These are phyloP conservation scores for Cercospora beticola DNA, from an alignment of 2,329 filamentous ascomycete species.

Conservation along the genomic window DNA sequence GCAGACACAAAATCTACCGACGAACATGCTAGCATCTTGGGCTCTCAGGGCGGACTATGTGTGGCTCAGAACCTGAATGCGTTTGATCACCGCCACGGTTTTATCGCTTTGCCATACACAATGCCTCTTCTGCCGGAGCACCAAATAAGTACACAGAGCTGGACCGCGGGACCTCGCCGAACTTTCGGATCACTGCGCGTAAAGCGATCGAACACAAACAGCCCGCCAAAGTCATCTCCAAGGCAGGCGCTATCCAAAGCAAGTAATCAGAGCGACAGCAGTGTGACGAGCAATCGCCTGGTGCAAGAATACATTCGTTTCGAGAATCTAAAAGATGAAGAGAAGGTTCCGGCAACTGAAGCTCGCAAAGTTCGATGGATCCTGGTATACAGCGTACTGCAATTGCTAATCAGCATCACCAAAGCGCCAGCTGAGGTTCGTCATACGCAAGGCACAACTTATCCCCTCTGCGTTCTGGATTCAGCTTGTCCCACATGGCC, in stretches of 20 bases:
- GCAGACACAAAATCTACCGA: conserved; percentile 58
- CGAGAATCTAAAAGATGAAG: conserved; percentile 61
- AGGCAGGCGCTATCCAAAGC: conserved; percentile 55
- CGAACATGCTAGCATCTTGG: conserved; percentile 27
- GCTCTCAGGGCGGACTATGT: conserved; percentile 66
- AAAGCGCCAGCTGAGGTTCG: conserved; percentile 61
- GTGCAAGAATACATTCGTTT: conserved; percentile 69
- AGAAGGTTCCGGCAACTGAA: conserved; percentile 62
- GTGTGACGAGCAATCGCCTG: conserved; percentile 49
- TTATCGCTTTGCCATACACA: conserved; percentile 61
- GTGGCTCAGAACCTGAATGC: conserved; percentile 65
- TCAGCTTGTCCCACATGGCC: conserved; percentile 44
- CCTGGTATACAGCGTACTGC: conserved; percentile 69
- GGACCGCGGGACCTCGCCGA: conserved; percentile 30
- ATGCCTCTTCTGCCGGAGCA: conserved; percentile 64
- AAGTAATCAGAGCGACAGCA: conserved; percentile 46
- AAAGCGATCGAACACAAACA: not conserved
- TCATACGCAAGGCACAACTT: conserved; percentile 57
- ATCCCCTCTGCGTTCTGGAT: conserved; percentile 56
- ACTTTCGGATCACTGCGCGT: conserved; percentile 13
- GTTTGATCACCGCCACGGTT: conserved; percentile 64
- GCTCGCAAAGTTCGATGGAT: conserved; percentile 78
- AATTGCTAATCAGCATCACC: conserved; percentile 67
- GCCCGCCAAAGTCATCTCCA: conserved; percentile 37
- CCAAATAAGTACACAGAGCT: conserved; percentile 25